phyloP scores from a whole-genome alignment of 441 rosid genomes.

The Erodium moschatum region DNA sequence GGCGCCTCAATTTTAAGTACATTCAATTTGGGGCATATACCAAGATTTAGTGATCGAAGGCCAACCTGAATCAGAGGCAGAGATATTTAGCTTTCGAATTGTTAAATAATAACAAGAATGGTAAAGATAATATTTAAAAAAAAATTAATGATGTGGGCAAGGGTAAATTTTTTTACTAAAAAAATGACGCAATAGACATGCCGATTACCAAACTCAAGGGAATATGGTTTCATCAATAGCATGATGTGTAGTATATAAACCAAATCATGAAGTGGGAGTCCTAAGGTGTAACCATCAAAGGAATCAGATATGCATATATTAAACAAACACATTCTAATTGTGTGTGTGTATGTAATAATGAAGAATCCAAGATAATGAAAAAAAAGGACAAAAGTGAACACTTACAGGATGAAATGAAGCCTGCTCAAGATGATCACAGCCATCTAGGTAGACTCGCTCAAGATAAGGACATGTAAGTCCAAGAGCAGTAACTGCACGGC shows the following conservation, averaged over 20 bases:
- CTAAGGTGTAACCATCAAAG: neutral
- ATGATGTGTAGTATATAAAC: neutral
- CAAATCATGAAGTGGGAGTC: neutral
- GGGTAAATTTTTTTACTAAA: neutral
- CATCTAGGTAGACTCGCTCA: conserved; percentile 79
- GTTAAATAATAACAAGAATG: neutral
- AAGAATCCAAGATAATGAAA: neutral
- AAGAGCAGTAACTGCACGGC: conserved; percentile 70
- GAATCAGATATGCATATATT: neutral
- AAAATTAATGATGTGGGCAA: neutral
- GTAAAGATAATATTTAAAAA: neutral
- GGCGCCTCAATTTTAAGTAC: conserved; percentile 69
- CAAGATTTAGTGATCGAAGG: conserved; percentile 67
- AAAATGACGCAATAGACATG: neutral
- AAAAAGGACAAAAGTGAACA: conserved; percentile 13
- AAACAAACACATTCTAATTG: neutral
- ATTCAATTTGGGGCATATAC: conserved; percentile 86
- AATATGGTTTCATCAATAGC: conserved; percentile 1
- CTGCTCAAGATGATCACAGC: conserved; percentile 86
- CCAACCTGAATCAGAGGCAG: conserved; percentile 49
- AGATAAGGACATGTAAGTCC: conserved; percentile 69
- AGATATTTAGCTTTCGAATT: neutral
- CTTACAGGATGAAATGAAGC: conserved; percentile 90
- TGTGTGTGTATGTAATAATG: neutral
- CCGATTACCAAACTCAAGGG: neutral